phyloP scores from a whole-genome alignment of 345 rosid species.

The Brassica incana region DNA sequence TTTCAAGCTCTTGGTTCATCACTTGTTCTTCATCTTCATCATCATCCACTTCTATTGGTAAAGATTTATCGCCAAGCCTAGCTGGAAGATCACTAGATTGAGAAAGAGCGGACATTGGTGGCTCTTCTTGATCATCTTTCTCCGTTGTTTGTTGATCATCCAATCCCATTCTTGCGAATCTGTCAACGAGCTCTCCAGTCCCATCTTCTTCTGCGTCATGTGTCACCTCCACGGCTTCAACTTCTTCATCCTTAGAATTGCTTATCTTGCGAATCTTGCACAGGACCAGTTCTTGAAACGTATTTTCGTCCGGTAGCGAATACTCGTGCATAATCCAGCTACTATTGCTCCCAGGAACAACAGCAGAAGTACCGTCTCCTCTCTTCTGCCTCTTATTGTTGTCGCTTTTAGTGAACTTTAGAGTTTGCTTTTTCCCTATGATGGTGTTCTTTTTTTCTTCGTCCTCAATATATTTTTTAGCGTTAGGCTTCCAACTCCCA shows the following conservation, averaged over 20 bases:
- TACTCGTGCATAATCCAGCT: background rate
- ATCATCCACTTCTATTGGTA: background rate
- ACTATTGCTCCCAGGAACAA: background rate
- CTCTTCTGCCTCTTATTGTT: background rate
- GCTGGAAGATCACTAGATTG: background rate
- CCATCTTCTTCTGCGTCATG: background rate
- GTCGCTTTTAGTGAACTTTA: background rate
- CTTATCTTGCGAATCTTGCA: background rate
- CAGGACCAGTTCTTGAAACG: background rate
- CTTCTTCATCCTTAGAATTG: background rate
- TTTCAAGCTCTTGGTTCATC: background rate
- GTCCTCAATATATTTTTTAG: background rate
- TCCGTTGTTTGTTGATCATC: background rate
- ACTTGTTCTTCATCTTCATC: background rate
- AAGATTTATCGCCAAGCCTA: background rate
- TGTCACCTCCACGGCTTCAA: background rate
- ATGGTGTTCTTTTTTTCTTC: background rate
- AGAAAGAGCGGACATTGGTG: background rate
- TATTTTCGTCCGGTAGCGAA: background rate
- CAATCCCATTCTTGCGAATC: background rate
- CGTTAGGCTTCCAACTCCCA: background rate
- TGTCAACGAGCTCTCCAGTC: background rate
- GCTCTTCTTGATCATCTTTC: background rate
- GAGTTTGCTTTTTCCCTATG: background rate
- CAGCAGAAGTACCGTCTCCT: background rate